Evolutionary conservation across 2,329 filamentous ascomycete genomes (phyloP).

Genomic region (Pseudogymnoascus sp.): DNA sequence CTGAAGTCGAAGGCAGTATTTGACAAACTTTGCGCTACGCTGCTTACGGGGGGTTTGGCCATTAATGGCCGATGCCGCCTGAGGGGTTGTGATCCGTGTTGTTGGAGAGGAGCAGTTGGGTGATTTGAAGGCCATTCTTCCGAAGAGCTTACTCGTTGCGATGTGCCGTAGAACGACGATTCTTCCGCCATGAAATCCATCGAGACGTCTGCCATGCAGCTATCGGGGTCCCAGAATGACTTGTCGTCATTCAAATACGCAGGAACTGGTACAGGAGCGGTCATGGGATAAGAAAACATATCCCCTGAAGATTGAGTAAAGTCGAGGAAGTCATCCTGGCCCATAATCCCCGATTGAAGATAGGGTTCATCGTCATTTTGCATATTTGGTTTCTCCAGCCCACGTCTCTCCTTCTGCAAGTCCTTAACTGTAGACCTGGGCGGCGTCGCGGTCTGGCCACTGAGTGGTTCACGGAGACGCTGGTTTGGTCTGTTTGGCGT

Average conservation of each 20-base stretch:
- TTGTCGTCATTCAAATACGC: slow-evolving; percentile 35
- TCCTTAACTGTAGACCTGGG: slow-evolving; percentile 49
- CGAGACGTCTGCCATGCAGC: slow-evolving; percentile 47
- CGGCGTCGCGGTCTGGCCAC: slow-evolving; percentile 48
- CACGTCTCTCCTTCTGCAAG: slow-evolving; percentile 34
- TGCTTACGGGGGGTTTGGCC: slow-evolving; percentile 6
- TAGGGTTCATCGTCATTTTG: slow-evolving; percentile 19
- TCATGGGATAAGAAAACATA: slow-evolving; percentile 52
- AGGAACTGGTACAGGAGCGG: slow-evolving; percentile 44
- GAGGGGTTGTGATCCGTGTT: neutral
- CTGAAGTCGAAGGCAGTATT: slow-evolving; percentile 33
- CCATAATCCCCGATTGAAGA: slow-evolving; percentile 5
- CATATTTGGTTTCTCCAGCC: slow-evolving; percentile 15
- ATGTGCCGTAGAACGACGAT: slow-evolving; percentile 20
- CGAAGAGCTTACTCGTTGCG: slow-evolving; percentile 40
- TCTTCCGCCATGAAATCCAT: slow-evolving; percentile 44
- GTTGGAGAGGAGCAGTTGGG: slow-evolving; percentile 27
- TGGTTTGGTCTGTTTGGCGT: slow-evolving; percentile 33
- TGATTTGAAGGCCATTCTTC: slow-evolving; percentile 49
- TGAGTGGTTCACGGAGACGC: slow-evolving; percentile 24
- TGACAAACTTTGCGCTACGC: slow-evolving; percentile 31
- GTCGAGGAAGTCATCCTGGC: slow-evolving; percentile 13
- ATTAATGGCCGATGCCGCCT: slow-evolving; percentile 1
- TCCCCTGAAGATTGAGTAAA: slow-evolving; percentile 37
- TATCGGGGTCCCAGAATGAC: slow-evolving; percentile 48